Percentiles rank a stretch among this genome's conserved stretches.
phyloP scores from a whole-genome alignment of 257 asterid genomes.

The Cruciata laevipes region DNA sequence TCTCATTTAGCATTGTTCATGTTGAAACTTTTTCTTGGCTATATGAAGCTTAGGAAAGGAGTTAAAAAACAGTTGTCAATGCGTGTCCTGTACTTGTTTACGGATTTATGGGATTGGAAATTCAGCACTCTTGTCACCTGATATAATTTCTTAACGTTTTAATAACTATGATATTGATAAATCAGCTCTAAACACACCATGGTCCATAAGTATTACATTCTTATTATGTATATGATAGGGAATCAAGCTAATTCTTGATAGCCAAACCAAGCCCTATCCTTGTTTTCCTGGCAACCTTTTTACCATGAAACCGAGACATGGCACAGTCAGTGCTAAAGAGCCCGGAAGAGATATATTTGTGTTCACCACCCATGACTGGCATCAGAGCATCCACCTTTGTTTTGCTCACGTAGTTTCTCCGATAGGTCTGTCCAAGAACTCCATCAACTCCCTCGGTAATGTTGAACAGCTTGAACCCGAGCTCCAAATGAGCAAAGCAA shows the following conservation, averaged over 20 bases:
- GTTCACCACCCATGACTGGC: constrained; percentile 66
- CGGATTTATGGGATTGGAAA: neutral
- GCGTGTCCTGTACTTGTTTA: neutral
- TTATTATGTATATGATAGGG: neutral
- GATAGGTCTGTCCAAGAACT: constrained; percentile 63
- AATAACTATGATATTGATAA: no score
- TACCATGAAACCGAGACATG: constrained; percentile 29
- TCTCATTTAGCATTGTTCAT: neutral
- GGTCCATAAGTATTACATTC: neutral
- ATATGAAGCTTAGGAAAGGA: neutral
- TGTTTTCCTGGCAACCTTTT: constrained; percentile 4
- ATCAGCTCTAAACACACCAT: neutral
- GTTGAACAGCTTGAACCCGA: constrained; percentile 44
- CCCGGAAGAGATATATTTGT: constrained; percentile 29
- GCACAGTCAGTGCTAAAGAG: constrained; percentile 41
- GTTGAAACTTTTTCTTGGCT: neutral
- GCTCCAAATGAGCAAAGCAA: constrained; percentile 62
- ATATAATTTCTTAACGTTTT: neutral
- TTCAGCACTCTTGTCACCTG: neutral
- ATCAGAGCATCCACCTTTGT: constrained; percentile 38
- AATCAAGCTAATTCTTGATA: neutral
- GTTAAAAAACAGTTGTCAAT: neutral
- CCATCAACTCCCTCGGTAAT: constrained; percentile 35
- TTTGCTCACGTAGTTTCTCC: constrained; percentile 42
- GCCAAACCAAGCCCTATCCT: constrained; percentile 48